Base-by-base conservation (phyloP, 2,329 filamentous ascomycete genomes). In the Colletotrichum truncatum region DNA sequence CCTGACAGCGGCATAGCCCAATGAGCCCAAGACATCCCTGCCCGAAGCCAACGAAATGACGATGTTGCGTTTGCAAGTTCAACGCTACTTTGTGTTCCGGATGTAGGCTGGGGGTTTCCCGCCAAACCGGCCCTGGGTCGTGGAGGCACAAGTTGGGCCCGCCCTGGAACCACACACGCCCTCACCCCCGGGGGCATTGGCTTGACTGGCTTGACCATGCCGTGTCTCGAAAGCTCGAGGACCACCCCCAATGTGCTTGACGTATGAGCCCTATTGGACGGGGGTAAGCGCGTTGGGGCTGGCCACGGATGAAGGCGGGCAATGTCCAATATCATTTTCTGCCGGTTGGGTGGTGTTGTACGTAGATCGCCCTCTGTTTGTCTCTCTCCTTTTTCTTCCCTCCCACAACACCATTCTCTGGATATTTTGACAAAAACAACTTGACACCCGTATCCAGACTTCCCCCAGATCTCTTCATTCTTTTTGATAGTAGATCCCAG, bases 321-420 rank as follows among this genome's bases (percentile, higher is more conserved):
- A 62, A 34, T 55, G 41, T 55, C 56, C 49, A 65, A 65, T 65
- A 62, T 65, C 55, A 48, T 34, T 62, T 64, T 65, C 62, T 65
- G 62, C 62, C 57, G 62, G 62, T 62, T 65, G 57, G 62, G 62
- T 55, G 48, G 34, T 58, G 53, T 46, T 55, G 62, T 38, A 43
- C 28, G 62, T 55, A 25, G 41, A 49, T 51, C 43, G 5, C 39
- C 23, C 28, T 46, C 39, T 36, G 41, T 57, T 43, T 58, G 52
- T 41, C 32, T 54, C 39, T 54, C 43, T 28, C 46, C 25, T 23
- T 30, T 25, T 62, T 61, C 49, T 55, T 65, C 49, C 57, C 43
- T 62, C 34, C 39, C 57, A 55, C 62, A 62, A 65, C 49, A 65
- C 43, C 36, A 16, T 12, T 48, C 28, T 65, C 57, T 65, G 62